Evolutionary conservation across 148 eudicot genomes (phyloP).

Genomic region (Silene latifolia): DNA sequence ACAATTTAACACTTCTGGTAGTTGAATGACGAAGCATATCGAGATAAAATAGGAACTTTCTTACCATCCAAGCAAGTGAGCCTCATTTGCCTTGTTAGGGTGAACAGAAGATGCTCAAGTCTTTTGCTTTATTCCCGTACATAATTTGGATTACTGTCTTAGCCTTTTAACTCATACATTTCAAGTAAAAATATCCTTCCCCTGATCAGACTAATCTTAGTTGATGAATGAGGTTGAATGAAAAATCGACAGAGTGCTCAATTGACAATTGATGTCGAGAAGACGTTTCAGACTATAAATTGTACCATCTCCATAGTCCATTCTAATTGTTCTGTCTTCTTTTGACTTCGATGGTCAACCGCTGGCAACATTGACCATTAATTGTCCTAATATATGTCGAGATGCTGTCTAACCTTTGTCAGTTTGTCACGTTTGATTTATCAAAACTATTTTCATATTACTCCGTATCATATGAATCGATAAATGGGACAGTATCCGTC

Average conservation of each 20-base stretch:
- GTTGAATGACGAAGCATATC: background rate
- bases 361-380: background rate
- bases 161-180: slow-evolving; percentile 3
- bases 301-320: background rate
- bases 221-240: background rate
- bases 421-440: too few species aligned
- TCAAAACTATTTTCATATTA: too few species aligned
- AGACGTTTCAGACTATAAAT: background rate
- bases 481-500: background rate
- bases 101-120: background rate
- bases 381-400: background rate
- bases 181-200: background rate
- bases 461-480: background rate
- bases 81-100: background rate
- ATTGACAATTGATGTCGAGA: background rate
- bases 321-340: background rate
- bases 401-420: too few species aligned
- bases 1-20: background rate
- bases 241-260: background rate
- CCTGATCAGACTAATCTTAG: background rate
- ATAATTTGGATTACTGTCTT: background rate
- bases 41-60: background rate
- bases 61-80: too few species aligned
- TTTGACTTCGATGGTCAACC: background rate
- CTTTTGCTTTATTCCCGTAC: background rate